phyloP scores from a whole-genome alignment of 225 moss, liverwort and hornwort genomes.

The Bryoerythrophyllum caledonicum region DNA sequence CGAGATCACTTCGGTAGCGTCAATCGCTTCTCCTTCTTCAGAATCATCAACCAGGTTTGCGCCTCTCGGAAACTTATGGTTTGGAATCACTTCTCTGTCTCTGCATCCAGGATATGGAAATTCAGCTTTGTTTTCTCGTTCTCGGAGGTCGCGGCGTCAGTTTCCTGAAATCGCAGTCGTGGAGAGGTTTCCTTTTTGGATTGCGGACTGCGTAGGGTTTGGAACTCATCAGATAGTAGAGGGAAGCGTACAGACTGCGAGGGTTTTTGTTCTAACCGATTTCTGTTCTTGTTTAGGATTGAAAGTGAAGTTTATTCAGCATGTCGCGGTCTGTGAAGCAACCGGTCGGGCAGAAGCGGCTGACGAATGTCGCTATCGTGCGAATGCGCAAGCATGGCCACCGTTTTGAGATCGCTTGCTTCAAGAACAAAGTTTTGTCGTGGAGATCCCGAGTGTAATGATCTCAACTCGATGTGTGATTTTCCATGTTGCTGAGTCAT shows the following conservation, averaged over 20 bases:
- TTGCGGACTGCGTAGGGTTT: too few species aligned
- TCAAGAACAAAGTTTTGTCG: slow-evolving; percentile 97
- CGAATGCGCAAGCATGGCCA: slow-evolving; percentile 82
- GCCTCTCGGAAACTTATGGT: too few species aligned
- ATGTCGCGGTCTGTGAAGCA: slow-evolving; percentile 81
- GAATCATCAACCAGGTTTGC: neutral
- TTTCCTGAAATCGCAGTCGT: too few species aligned
- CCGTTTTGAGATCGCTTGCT: slow-evolving; percentile 97
- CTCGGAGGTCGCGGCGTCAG: too few species aligned
- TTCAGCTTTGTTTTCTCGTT: too few species aligned
- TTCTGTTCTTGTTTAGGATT: slow-evolving; percentile 4
- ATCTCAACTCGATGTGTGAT: neutral
- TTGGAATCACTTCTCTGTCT: neutral
- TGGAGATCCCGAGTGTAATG: slow-evolving; percentile 96
- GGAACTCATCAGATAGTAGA: too few species aligned
- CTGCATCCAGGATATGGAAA: too few species aligned
- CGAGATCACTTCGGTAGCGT: too few species aligned
- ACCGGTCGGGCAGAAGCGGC: slow-evolving; percentile 94
- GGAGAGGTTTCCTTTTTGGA: too few species aligned
- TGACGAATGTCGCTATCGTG: slow-evolving; percentile 93
- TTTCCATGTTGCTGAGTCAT: neutral
- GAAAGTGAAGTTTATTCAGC: slow-evolving; percentile 6
- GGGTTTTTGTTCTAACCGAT: neutral
- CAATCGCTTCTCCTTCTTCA: neutral
- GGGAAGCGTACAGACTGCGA: too few species aligned